Base-by-base conservation (phyloP, 179 eudicot species). In the Silene vulgaris region DNA sequence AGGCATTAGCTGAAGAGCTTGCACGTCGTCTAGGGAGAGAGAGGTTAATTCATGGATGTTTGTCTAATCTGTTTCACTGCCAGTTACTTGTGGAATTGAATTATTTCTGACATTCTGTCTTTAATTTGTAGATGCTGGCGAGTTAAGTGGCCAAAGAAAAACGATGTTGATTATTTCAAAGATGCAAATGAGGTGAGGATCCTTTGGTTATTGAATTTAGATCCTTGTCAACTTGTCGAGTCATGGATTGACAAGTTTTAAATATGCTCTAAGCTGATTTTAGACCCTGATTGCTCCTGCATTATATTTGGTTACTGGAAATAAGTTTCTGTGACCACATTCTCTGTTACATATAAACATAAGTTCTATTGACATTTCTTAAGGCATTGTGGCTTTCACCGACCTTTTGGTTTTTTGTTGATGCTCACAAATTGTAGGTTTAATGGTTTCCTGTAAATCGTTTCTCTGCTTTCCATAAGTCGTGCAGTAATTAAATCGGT, bases 1-100 rank as follows among this genome's bases (percentile, higher is more conserved):
- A 92, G 84, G 99, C 97, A 82, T 86, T 95, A 81, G 96, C 99
- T 66, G 97, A 92, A 83, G 99, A 95, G 79, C 89, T 95, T 84
- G 99, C 99, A 69, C 93, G 99, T 17, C 97, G 99, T 75, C 84
- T 95, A 65, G 99, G 99, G 72, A 89, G 90, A 84, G 99, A 92
- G 77, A 95, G 96, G 99, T 95, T 69, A 62, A 11, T 30, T 61
- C 67, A 65, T 28, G 56, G 67, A 60, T 30, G 40, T 8, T 63
- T 67, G 19, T 69, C 19, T 75, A 4, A 20, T 60, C 29, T 60
- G 20, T 50, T 76, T 23, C 37, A 23, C 2, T 63, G 74, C 28
- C 69, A 7, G 73, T 23, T 26, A 52, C 32, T 40, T 74, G 62
- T 52, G 66, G 16, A 32, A 26, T 45, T 29, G 68, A 16, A 26